These are phyloP conservation scores for Thecaphora thlaspeos DNA, from an alignment of 1,284 basidiomycete genomes.

Conservation along the genomic window DNA sequence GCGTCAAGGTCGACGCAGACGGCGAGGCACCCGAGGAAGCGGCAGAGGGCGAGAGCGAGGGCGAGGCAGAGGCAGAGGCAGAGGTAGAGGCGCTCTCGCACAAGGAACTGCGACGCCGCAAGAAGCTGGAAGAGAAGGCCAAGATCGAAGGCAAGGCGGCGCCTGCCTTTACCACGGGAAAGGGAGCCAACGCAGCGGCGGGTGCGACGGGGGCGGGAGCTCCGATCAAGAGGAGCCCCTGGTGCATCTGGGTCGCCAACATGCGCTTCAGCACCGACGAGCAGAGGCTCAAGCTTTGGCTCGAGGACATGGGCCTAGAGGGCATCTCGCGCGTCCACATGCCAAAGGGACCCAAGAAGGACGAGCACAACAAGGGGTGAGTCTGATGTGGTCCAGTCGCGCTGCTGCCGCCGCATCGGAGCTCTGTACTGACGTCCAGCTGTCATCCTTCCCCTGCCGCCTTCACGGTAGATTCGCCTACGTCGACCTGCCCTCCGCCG, in stretches of 20 bases:
- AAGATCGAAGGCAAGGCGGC: conserved; percentile 5
- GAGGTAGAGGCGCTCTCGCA: conserved; percentile 43
- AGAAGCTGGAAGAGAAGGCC: conserved; percentile 26
- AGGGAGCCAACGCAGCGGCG: conserved; percentile 6
- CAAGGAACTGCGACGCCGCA: conserved; percentile 50
- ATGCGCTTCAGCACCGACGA: conserved; percentile 46
- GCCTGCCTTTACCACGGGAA: not conserved
- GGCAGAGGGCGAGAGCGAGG: conserved; percentile 68
- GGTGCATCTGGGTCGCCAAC: conserved; percentile 64
- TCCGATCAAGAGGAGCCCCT: conserved; percentile 60
- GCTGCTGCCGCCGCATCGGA: no score
- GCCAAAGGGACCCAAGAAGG: conserved; percentile 60
- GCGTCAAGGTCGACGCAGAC: conserved; percentile 60
- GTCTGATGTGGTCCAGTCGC: conserved; percentile 13
- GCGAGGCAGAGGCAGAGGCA: conserved; percentile 62
- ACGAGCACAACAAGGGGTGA: conserved; percentile 63
- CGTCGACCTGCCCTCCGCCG: conserved; percentile 81
- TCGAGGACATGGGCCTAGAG: conserved; percentile 41
- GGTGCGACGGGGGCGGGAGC: not conserved
- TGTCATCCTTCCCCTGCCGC: no score
- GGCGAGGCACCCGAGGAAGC: conserved; percentile 69
- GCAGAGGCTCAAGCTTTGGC: conserved; percentile 42
- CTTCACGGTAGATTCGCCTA: conserved; percentile 76
- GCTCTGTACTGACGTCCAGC: no score
- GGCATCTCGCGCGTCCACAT: conserved; percentile 63